These are phyloP conservation scores for Iodosphaeria phyllophila DNA, from an alignment of 2,329 filamentous ascomycete genomes.

Conservation along the genomic window DNA sequence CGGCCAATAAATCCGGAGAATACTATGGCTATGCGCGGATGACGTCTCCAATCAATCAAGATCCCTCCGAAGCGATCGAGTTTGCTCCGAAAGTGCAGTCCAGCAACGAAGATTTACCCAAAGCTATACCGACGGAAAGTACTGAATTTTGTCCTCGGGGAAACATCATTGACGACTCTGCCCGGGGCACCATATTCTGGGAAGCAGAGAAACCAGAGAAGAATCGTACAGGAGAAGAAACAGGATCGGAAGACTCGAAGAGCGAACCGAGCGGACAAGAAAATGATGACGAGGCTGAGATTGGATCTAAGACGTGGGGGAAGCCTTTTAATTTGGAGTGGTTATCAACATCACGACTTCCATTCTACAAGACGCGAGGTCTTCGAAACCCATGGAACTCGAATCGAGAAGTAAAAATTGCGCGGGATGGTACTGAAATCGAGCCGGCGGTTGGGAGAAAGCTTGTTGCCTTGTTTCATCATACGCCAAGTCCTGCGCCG, in stretches of 20 bases:
- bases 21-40: constrained; percentile 93
- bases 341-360: constrained; percentile 65
- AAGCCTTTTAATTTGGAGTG: constrained; percentile 86
- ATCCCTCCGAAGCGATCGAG: constrained; percentile 49
- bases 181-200: constrained; percentile 94
- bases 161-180: constrained; percentile 79
- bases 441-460: constrained; percentile 65
- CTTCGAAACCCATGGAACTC: constrained; percentile 89
- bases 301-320: constrained; percentile 53
- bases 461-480: constrained; percentile 63
- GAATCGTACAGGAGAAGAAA: constrained; percentile 11
- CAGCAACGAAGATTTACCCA: constrained; percentile 47
- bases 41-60: constrained; percentile 65
- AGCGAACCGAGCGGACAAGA: constrained; percentile 14
- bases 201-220: constrained; percentile 51
- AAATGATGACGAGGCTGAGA: too few relatives aligned
- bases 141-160: constrained; percentile 65
- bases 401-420: constrained; percentile 90
- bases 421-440: constrained; percentile 81
- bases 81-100: constrained; percentile 47
- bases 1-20: constrained; percentile 91
- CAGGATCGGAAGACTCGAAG: constrained; percentile 12
- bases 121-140: constrained; percentile 62
- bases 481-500: constrained; percentile 21
- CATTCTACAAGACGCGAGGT: constrained; percentile 77